Evolutionary conservation across 192 early-diverging fungal genomes (phyloP), one percentile per base, ranked within the genome.

Genomic region (Funneliformis mosseae): DNA sequence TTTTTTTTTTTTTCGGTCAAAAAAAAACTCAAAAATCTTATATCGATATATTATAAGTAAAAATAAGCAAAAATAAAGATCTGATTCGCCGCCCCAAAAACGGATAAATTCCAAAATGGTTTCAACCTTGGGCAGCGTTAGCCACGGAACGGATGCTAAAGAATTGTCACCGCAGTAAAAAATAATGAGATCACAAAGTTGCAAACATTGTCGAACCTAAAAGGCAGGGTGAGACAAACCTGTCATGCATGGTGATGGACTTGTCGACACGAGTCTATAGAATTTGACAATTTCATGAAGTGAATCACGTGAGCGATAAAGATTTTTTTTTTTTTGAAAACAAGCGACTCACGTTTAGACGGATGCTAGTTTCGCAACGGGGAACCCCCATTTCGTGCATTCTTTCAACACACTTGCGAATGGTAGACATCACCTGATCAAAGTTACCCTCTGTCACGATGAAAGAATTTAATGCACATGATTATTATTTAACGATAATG

Each of bases 261-360:
- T 72, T 72, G 27, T 72, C 70, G 12, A 41, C 43, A 46, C 70
- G 70, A 72, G 70, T 72, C 70, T 72, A 45, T n/a, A n/a, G n/a
- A n/a, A n/a, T n/a, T n/a, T n/a, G n/a, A n/a, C n/a, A n/a, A n/a
- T n/a, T n/a, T 33, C 33, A 43, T 11, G 4, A 16, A 0, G 3
- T 72, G 8, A 72, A 23, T 41, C 39, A 72, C 39, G 70, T 25
- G n/a, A 41, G 23, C 11, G 45, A 10, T 16, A 45, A 41, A 23
- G n/a, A 45, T 55, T 55, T 21, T 55, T 18, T 18, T 4, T n/a
- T n/a, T n/a, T n/a, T n/a, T n/a, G n/a, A n/a, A n/a, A n/a, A n/a
- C n/a, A 7, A 41, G 38, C 10, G 14, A 21, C 39, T 72, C 25
- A 72, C 70, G 8, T 72, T 41, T 45, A 72, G 12, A 23, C 38